Conservation (phyloP, 352 stramenopile species). For the Elongisporangium senticosum region DNA sequence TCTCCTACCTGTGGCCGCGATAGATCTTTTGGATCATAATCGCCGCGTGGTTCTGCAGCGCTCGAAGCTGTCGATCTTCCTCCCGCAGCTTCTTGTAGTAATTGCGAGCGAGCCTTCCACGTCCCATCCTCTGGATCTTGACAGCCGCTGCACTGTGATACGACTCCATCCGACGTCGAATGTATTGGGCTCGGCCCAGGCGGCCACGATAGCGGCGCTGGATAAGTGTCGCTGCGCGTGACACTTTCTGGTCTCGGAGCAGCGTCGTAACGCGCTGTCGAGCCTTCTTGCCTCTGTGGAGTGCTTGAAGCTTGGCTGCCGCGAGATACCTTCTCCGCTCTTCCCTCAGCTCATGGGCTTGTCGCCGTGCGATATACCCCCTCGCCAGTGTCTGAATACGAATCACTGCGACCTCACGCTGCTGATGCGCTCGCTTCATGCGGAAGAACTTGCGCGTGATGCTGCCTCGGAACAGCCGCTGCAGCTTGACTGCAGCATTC, state of each 20-base stretch:
- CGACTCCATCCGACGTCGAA: conserved; percentile 54
- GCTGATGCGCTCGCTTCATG: conserved; percentile 36
- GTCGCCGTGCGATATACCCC: conserved; percentile 30
- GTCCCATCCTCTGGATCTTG: conserved; percentile 50
- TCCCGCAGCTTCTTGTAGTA: conserved; percentile 25
- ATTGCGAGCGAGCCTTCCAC: conserved; percentile 31
- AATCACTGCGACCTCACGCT: conserved; percentile 32
- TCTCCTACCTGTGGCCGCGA: conserved; percentile 46
- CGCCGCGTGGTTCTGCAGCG: conserved; percentile 32
- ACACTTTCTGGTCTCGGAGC: conserved; percentile 21
- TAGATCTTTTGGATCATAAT: conserved; percentile 69
- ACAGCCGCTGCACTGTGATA: conserved; percentile 31
- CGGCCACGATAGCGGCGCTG: conserved; percentile 67
- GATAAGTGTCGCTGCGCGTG: conserved; percentile 45
- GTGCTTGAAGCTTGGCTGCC: conserved; percentile 50
- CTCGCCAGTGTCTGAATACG: conserved; percentile 48
- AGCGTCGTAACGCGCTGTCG: conserved; percentile 22
- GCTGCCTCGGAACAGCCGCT: conserved; percentile 52
- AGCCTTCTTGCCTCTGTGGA: conserved; percentile 49
- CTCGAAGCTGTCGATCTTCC: conserved; percentile 18
- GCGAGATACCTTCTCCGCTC: conserved; percentile 26
- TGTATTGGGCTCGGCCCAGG: conserved; percentile 52
- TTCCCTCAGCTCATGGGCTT: conserved; percentile 8
- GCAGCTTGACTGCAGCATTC: conserved; percentile 40
- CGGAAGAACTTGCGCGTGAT: conserved; percentile 61